Evolutionary conservation across 1,139 yeast species (phyloP).

Genomic region (Candida sanyaensis): DNA sequence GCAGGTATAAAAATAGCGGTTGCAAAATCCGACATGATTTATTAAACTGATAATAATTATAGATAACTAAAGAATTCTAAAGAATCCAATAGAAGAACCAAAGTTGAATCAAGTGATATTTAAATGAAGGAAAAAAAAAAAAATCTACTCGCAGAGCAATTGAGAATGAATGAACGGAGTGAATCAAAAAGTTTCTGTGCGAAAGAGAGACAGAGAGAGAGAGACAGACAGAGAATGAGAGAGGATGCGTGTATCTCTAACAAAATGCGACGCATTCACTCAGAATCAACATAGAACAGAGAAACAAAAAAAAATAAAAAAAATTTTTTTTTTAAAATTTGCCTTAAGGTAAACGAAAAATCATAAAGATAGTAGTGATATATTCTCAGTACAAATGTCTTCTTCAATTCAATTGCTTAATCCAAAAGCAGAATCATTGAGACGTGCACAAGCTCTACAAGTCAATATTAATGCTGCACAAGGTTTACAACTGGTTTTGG

Average conservation of each 20-base stretch:
- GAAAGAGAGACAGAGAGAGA: too few relatives aligned
- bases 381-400: conserved; percentile 26
- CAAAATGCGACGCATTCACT: not conserved
- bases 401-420: conserved; percentile 85
- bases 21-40: conserved; percentile 4
- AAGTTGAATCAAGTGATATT: too few relatives aligned
- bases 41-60: not conserved
- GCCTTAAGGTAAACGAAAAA: too few relatives aligned
- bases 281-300: not conserved
- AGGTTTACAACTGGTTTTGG: conserved; percentile 89
- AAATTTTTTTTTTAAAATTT: not conserved
- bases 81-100: not conserved
- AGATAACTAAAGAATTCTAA: not conserved
- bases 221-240: too few relatives aligned
- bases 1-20: conserved; percentile 19
- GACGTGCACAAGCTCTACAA: conserved; percentile 92
- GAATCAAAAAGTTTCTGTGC: too few relatives aligned
- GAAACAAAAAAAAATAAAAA: too few relatives aligned
- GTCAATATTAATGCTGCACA: conserved; percentile 96
- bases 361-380: not conserved
- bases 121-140: not conserved
- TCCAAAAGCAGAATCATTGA: conserved; percentile 94
- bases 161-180: not conserved
- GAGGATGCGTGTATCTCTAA: not conserved
- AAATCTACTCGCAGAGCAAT: not conserved